Evolutionary conservation across 768 basidiomycete species (phyloP).

Genomic region (Leccinum aurantiacum): DNA sequence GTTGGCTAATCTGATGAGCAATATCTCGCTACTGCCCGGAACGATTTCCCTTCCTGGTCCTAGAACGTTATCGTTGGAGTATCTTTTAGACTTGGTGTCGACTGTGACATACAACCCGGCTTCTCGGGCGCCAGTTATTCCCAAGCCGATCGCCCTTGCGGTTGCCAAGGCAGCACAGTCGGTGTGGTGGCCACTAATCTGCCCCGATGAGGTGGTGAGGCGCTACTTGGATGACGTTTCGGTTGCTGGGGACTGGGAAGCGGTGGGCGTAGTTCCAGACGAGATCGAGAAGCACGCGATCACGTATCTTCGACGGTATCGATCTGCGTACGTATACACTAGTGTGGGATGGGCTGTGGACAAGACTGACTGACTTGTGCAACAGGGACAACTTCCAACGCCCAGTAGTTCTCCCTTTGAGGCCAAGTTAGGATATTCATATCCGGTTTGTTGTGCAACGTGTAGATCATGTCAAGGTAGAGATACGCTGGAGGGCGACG

Average conservation of each 20-base stretch:
- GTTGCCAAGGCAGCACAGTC: slow-evolving; percentile 62
- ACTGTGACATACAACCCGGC: slow-evolving; percentile 77
- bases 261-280: slow-evolving; percentile 76
- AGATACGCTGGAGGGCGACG: slow-evolving; percentile 8
- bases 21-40: slow-evolving; percentile 55
- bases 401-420: slow-evolving; percentile 62
- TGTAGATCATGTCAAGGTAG: slow-evolving; percentile 27
- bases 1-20: slow-evolving; percentile 68
- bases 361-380: slow-evolving; percentile 14
- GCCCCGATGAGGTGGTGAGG: slow-evolving; percentile 87
- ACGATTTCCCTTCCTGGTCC: slow-evolving; percentile 89
- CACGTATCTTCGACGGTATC: slow-evolving; percentile 85
- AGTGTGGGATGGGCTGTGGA: slow-evolving; percentile 2
- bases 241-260: slow-evolving; percentile 77
- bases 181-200: slow-evolving; percentile 90
- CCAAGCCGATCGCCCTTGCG: slow-evolving; percentile 65
- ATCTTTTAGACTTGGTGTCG: slow-evolving; percentile 74
- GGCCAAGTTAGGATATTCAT: slow-evolving; percentile 37
- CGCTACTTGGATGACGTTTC: slow-evolving; percentile 83
- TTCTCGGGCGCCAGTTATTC: slow-evolving; percentile 71
- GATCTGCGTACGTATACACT: slow-evolving; percentile 70
- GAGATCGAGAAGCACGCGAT: slow-evolving; percentile 89
- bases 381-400: slow-evolving; percentile 67
- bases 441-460: slow-evolving; percentile 28
- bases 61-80: slow-evolving; percentile 78